Conservation (phyloP, 108 stramenopile species). For the Nitzschia inconspicua region DNA sequence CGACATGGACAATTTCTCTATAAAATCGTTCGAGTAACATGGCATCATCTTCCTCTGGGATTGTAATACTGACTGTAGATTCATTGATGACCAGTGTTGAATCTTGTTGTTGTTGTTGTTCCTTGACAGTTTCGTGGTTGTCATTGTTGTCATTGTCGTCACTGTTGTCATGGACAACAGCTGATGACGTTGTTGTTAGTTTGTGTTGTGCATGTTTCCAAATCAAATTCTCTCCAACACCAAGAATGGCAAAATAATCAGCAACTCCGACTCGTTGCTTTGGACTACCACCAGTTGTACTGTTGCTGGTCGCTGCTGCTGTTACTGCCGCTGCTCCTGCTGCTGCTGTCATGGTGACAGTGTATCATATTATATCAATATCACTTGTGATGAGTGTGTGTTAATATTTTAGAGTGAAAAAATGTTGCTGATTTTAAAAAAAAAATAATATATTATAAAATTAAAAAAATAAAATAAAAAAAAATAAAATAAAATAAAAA, state of each 20-base stretch:
- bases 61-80: not conserved
- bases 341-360: no score
- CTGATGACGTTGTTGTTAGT: slow-evolving; percentile 11
- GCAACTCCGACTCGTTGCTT: slow-evolving; percentile 61
- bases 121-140: not conserved
- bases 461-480: no score
- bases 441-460: no score
- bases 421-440: no score
- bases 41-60: slow-evolving; percentile 42
- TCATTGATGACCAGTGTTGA: not conserved
- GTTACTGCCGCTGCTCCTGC: no score
- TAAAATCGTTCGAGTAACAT: slow-evolving; percentile 60
- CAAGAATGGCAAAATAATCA: slow-evolving; percentile 84
- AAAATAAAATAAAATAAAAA: no score
- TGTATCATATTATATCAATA: no score
- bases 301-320: not conserved
- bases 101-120: not conserved
- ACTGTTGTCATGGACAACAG: not conserved
- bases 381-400: no score
- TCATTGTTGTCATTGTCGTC: not conserved
- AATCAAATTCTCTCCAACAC: slow-evolving; percentile 55
- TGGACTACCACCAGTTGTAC: not conserved
- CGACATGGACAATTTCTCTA: slow-evolving; percentile 67
- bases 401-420: no score
- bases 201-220: slow-evolving; percentile 51